Evolutionary conservation across 2,329 filamentous ascomycete species (phyloP), one percentile per base, ranked within the genome.

Genomic region (Hypoxylon sp.): DNA sequence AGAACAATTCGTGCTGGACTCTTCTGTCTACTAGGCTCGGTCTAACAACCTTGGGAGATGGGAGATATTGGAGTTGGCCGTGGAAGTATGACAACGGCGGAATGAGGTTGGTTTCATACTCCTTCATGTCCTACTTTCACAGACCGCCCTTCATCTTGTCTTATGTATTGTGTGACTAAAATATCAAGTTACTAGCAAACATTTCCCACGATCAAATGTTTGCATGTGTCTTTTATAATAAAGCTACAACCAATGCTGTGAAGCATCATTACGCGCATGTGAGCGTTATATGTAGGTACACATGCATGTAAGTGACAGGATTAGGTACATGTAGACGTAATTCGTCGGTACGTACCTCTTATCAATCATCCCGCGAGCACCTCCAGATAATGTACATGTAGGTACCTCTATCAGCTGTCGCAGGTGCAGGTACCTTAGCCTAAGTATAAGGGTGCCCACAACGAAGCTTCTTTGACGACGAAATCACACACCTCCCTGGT

Each of bases 391-490:
- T n/a, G n/a, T 15, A 15, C 35, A 13, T 27, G 21, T 2, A 3
- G 24, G n/a, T n/a, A n/a, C n/a, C n/a, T 27, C 3, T 27, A 27
- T 27, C 24, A 27, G 24, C 24, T 13, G n/a, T 47, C 7, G 47
- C 10, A 60, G 47, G 59, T 52, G 35, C 39, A 44, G 39, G 17
- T 44, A 67, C 54, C 54, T 59, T 59, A 63, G 58, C 46, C 64
- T 67, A 63, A 47, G 53, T 63, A 63, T 57, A 57, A 57, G 52
- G 57, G 27, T 52, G 35, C 47, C 29, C 51, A 48, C 35, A 60
- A 17, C 47, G 47, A 50, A 27, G 44, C 17, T 35, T 47, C 55
- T 50, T 48, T 62, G 31, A 47, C 32, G 1, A 52, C 39, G 17
- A 66, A 32, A 21, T 54, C 53, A 37, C 32, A 27, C 42, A 44